phyloP scores from a whole-genome alignment of 164 flowering plant genomes.

The Tetrastigma voinierianum region DNA sequence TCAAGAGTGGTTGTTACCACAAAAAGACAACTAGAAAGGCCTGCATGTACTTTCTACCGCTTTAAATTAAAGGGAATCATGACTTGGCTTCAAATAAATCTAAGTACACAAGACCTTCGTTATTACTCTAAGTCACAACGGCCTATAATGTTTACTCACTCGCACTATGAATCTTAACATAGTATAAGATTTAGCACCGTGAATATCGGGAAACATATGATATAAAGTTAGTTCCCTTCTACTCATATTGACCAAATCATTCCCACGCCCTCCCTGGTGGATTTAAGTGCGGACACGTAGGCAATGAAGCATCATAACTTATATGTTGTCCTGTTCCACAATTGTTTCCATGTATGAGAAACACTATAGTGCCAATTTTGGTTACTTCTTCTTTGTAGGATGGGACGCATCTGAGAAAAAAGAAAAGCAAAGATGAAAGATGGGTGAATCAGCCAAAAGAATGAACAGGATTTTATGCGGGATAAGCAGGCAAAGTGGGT shows the following conservation, averaged over 20 bases:
- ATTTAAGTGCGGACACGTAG: neutral
- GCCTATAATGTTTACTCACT: neutral
- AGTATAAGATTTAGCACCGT: slow-evolving; percentile 1
- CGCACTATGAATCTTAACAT: neutral
- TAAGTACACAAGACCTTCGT: slow-evolving; percentile 5
- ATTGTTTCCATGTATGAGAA: neutral
- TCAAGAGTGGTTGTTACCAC: slow-evolving; percentile 4
- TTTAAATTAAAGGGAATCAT: slow-evolving; percentile 21
- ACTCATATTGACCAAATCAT: slow-evolving; percentile 4
- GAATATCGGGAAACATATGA: slow-evolving; percentile 15
- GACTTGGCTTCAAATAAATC: slow-evolving; percentile 14
- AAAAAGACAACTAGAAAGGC: slow-evolving; percentile 16
- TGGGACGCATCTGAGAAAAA: too few relatives aligned
- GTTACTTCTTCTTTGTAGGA: too few relatives aligned
- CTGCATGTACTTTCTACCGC: slow-evolving; percentile 25
- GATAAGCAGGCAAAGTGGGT: slow-evolving; percentile 10
- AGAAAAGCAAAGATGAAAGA: neutral
- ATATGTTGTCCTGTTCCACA: neutral
- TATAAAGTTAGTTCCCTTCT: neutral
- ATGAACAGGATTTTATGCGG: slow-evolving; percentile 10
- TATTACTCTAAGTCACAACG: neutral
- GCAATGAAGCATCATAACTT: neutral
- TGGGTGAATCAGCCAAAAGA: slow-evolving; percentile 3
- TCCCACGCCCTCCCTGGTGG: neutral
- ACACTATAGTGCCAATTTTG: too few relatives aligned